Percentiles rank a stretch among this genome's conserved stretches.
Conservation (phyloP, 2,329 filamentous ascomycete species). For the Phoma sp. region DNA sequence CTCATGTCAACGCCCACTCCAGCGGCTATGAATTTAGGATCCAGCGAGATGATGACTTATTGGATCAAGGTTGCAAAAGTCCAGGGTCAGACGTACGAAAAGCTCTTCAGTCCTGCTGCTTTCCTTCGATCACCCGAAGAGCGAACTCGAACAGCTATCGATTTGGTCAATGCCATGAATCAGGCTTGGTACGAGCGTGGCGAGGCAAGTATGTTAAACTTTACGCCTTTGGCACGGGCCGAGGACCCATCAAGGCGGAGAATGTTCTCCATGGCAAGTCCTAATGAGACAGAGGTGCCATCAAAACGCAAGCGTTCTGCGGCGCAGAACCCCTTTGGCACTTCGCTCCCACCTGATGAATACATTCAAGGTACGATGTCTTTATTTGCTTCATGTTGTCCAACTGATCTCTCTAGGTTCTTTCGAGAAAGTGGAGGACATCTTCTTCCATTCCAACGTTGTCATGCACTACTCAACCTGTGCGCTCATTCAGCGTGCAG, state of each 20-base stretch:
- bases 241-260: conserved; percentile 5
- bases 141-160: conserved; percentile 32
- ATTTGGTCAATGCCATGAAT: conserved; percentile 37
- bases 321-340: conserved; percentile 1
- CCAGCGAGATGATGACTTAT: conserved; percentile 35
- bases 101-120: conserved; percentile 46
- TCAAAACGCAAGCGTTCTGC: conserved; percentile 26
- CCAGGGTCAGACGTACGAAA: conserved; percentile 46
- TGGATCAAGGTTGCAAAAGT: conserved; percentile 44
- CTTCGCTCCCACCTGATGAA: conserved; percentile 8
- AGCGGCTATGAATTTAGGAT: conserved; percentile 11
- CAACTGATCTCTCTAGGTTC: conserved; percentile 11
- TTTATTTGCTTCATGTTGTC: no score
- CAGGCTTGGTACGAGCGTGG: conserved; percentile 38
- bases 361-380: conserved; percentile 23
- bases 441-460: conserved; percentile 41
- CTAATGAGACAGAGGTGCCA: conserved; percentile 34
- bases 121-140: conserved; percentile 35
- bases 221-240: neutral
- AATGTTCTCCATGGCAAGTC: conserved; percentile 16
- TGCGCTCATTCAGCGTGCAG: conserved; percentile 41
- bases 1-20: conserved; percentile 14
- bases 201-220: conserved; percentile 26
- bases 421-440: conserved; percentile 32
- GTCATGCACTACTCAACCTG: conserved; percentile 44